Evolutionary conservation across 192 early-diverging fungal species (phyloP), one percentile per base, ranked within the genome.

Genomic region (Backusella westeae): DNA sequence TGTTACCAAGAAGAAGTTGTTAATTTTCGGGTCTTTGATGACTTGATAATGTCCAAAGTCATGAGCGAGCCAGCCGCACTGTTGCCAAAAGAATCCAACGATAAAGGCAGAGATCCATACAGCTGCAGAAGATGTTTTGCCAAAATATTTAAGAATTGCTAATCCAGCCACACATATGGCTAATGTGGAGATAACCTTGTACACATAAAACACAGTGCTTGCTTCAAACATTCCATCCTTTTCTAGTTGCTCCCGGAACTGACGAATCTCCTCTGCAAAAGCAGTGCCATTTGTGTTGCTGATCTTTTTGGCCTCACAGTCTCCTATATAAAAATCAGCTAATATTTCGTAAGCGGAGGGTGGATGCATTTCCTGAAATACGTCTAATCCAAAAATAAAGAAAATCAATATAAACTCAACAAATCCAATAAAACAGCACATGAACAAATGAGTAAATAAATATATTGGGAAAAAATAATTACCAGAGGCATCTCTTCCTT

Each of bases 11-110:
- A 91, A 59, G n/a, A 83, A 67, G 75, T 92, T 86, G 75, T 92
- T 92, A 73, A 83, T 79, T 44, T 77, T 69, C 59, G 92, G 88
- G 77, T 91, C 85, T 41, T 87, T 76, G 81, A 94, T 94, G 34
- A 93, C 89, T 74, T 94, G 93, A 83, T 94, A 91, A 80, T 95
- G 94, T 74, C 85, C 83, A 76, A 93, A 92, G 73, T 95, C 93
- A 78, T 95, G 94, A n/a, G 94, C 87, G 23, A 94, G 80, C 94
- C 94, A 95, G n/a, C 92, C 93, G 78, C 86, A 92, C 77, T 95
- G 94, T 72, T 95, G 94, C 90, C 89, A 95, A 76, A 92, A 94
- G 68, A 94, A 49, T 26, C 89, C 94, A 73, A 94, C 59, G 19
- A 94, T 63, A 21, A 81, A 32, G 6, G 88, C 91, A 0, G 92